These are phyloP conservation scores for Blastocystis sp. DNA, from an alignment of 352 stramenopile species.

Conservation along the genomic window DNA sequence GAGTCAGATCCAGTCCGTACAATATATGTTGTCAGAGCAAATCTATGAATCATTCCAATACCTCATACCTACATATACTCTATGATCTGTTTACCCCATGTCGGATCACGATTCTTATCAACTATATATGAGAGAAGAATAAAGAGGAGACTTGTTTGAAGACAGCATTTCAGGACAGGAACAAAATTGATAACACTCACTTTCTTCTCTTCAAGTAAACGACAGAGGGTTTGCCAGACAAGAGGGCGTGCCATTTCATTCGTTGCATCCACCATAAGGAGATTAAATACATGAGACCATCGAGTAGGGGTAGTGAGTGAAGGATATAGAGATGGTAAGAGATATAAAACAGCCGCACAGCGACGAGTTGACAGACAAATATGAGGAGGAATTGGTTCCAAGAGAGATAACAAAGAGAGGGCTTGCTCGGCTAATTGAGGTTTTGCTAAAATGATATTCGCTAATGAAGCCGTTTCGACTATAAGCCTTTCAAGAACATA, in stretches of 20 bases:
- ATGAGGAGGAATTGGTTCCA: slow-evolving; percentile 44
- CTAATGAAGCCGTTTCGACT: slow-evolving; percentile 12
- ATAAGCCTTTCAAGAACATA: slow-evolving; percentile 34
- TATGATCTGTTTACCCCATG: slow-evolving; percentile 55
- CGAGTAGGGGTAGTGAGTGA: background rate
- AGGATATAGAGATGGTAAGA: slow-evolving; percentile 2
- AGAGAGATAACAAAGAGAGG: background rate
- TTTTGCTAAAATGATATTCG: slow-evolving; percentile 49
- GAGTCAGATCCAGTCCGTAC: background rate
- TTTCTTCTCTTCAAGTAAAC: slow-evolving; percentile 46
- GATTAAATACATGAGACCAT: background rate
- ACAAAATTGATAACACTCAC: slow-evolving; percentile 43
- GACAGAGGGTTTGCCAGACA: slow-evolving; percentile 50
- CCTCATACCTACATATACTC: slow-evolving; percentile 3
- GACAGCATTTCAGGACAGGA: slow-evolving; percentile 33
- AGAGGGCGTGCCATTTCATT: slow-evolving; percentile 44
- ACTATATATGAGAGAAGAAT: background rate
- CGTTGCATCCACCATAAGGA: background rate
- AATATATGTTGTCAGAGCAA: slow-evolving; percentile 35
- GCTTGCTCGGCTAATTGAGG: slow-evolving; percentile 37
- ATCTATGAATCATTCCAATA: background rate
- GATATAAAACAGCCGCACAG: background rate
- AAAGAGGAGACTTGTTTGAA: slow-evolving; percentile 3
- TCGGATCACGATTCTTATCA: slow-evolving; percentile 10
- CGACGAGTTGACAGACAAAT: slow-evolving; percentile 27